Conservation (phyloP, 768 basidiomycete genomes). For the Auricularia sp. region DNA sequence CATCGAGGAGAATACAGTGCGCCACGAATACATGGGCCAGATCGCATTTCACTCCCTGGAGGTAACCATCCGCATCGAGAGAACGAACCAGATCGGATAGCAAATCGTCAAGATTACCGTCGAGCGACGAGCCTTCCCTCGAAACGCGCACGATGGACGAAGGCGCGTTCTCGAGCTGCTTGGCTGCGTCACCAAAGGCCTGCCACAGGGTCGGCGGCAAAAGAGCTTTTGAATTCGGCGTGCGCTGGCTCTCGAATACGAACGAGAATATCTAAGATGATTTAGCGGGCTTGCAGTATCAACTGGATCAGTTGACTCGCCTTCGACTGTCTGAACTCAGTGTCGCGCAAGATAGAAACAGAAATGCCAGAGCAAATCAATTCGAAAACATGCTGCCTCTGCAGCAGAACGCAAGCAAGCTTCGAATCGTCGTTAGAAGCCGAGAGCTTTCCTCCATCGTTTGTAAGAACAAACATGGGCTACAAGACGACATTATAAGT, state of each 20-base stretch:
- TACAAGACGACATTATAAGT: slow-evolving; percentile 13
- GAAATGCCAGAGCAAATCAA: slow-evolving; percentile 41
- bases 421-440: slow-evolving; percentile 10
- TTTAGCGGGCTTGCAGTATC: neutral
- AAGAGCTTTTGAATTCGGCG: slow-evolving; percentile 9
- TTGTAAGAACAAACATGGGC: slow-evolving; percentile 59
- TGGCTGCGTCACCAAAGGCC: neutral
- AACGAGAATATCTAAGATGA: slow-evolving; percentile 47
- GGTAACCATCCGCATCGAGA: no score
- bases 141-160: no score
- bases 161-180: no score
- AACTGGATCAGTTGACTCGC: slow-evolving; percentile 20
- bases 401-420: slow-evolving; percentile 28
- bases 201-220: neutral
- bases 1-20: slow-evolving; percentile 29
- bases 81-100: neutral
- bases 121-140: no score
- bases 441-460: slow-evolving; percentile 36
- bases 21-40: slow-evolving; percentile 29
- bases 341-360: slow-evolving; percentile 40
- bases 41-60: slow-evolving; percentile 2
- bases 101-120: neutral
- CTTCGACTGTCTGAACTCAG: slow-evolving; percentile 55
- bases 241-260: slow-evolving; percentile 34
- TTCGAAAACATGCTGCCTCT: slow-evolving; percentile 40